Base-by-base conservation (phyloP, 768 basidiomycete genomes). In the Holtermannia corniformis region DNA sequence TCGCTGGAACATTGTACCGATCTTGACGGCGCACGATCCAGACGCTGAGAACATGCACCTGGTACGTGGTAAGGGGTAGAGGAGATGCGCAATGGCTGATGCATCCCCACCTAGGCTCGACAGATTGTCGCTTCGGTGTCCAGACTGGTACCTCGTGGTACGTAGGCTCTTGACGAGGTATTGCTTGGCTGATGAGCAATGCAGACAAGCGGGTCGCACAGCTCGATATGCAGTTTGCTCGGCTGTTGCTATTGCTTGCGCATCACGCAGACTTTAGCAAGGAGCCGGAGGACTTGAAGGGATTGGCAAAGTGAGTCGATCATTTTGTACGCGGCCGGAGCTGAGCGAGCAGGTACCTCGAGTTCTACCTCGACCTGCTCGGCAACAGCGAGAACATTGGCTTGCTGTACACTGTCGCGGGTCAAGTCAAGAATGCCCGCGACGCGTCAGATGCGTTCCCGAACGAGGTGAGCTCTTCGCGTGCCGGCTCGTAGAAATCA, bases 251-350 rank as follows among this genome's bases (percentile, higher is more conserved):
- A 64, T 72, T 91, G 0, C 77, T 97, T 3, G 88, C 91, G 0
- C 92, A 95, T 66, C 95, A 99, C 68, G 93, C 93, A 3, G 95
- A 99, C 72, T 92, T 90, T 62, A 54, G 51, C 0, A 78, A 76
- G 42, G 76, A 78, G 2, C 78, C 80, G 32, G 85, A 86, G 27
- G 82, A 83, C 41, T 70, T 92, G 32, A 76, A 80, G 27, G 84
- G 86, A 62, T 83, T 90, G 61, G 82, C 85, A 21, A 87, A 84
- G 90, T 95, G 59, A 44, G 84, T 66, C 5, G 16, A 40, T 11
- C 22, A 19, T 27, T 43, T 58, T 4, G 24, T 1, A 43, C 5
- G 20, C 26, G 13, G 50, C 41, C 42, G 44, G 41, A 51, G n/a
- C 24, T 10, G 41, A 19, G 10, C 13, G 28, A 4, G 4, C 61